A percentile compares a stretch with the other conserved stretches of the same genome.
These are phyloP conservation scores for Ceratobasidium sp. DNA, from an alignment of 1,284 basidiomycete species.

Conservation along the genomic window DNA sequence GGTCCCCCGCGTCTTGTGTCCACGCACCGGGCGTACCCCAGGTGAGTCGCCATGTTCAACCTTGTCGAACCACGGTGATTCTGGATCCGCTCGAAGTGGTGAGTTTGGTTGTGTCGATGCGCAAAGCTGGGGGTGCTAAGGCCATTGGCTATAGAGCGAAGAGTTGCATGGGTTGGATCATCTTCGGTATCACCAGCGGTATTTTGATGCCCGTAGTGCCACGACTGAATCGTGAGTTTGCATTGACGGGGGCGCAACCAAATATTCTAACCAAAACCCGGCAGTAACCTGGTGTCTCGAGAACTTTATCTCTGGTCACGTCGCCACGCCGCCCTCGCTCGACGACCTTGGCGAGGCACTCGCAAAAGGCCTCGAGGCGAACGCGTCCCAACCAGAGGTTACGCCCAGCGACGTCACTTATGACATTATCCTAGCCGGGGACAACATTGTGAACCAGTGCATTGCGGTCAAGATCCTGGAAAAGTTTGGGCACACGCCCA, in stretches of 20 bases:
- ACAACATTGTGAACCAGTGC: slow-evolving; percentile 98
- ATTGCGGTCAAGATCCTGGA: slow-evolving; percentile 97
- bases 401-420: slow-evolving; percentile 87
- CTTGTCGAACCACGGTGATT: too few species aligned
- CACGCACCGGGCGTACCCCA: too few species aligned
- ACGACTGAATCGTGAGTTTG: slow-evolving; percentile 76
- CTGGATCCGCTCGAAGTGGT: slow-evolving; percentile 90
- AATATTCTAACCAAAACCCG: slow-evolving; percentile 60
- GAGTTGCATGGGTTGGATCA: slow-evolving; percentile 93
- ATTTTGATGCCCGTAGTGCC: slow-evolving; percentile 85
- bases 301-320: slow-evolving; percentile 90
- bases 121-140: slow-evolving; percentile 6
- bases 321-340: slow-evolving; percentile 90
- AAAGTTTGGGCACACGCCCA: slow-evolving; percentile 95
- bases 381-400: slow-evolving; percentile 84
- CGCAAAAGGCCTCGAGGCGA: slow-evolving; percentile 94
- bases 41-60: too few species aligned
- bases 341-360: slow-evolving; percentile 94
- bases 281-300: slow-evolving; percentile 93
- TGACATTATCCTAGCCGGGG: slow-evolving; percentile 97
- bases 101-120: slow-evolving; percentile 57
- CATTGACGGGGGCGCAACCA: slow-evolving; percentile 49
- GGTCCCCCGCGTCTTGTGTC: too few species aligned
- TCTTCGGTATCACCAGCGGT: slow-evolving; percentile 95
- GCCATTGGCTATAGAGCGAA: slow-evolving; percentile 73